Percentiles rank a stretch among this genome's conserved stretches.
Evolutionary conservation across 345 rosid species (phyloP).

Genomic region (Microcos paniculata): DNA sequence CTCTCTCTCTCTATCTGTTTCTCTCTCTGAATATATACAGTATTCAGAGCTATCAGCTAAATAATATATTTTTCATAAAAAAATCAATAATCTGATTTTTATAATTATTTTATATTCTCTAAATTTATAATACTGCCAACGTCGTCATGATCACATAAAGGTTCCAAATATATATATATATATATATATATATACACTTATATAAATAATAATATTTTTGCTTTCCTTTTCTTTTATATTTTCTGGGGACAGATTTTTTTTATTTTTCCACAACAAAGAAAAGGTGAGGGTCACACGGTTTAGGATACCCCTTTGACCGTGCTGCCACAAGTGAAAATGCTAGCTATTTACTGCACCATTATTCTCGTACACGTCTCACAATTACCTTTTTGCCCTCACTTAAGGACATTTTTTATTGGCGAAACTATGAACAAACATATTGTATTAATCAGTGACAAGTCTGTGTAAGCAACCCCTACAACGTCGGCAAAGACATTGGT

Average conservation of each 20-base stretch:
- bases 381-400: not conserved
- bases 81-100: too few species aligned
- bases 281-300: conserved; percentile 8
- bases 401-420: too few species aligned
- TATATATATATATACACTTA: too few species aligned
- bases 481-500: too few species aligned
- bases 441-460: too few species aligned
- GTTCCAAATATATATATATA: not conserved
- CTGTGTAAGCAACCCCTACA: too few species aligned
- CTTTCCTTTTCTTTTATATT: conserved; percentile 14
- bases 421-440: too few species aligned
- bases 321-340: not conserved
- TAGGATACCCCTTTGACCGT: conserved; percentile 37
- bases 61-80: too few species aligned
- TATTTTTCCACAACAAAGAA: conserved; percentile 6
- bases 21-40: not conserved
- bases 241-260: not conserved
- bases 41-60: not conserved
- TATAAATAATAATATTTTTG: too few species aligned
- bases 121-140: conserved; percentile 25
- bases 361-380: not conserved
- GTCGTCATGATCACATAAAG: conserved; percentile 44
- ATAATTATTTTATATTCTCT: not conserved
- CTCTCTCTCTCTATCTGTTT: conserved; percentile 17
- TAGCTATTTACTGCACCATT: not conserved